Conservation (phyloP, 169 alveolate species). For the Plasmodium gaboni region DNA sequence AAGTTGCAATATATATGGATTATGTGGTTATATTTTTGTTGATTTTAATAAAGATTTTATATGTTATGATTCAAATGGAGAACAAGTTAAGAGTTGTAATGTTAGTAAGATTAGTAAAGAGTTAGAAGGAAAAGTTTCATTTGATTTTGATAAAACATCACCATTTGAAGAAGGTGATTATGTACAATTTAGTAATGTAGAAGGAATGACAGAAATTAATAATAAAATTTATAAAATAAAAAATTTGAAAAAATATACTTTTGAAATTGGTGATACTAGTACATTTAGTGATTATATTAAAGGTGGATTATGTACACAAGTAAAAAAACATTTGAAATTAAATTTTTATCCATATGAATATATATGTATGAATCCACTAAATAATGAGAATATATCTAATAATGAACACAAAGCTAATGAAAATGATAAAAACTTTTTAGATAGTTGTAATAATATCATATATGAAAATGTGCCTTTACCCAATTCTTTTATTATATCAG, state of each 20-base stretch:
- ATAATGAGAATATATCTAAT: background rate
- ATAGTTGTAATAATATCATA: slow-evolving; percentile 2
- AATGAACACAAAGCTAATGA: background rate
- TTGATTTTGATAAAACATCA: slow-evolving; percentile 42
- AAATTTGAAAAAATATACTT: slow-evolving; percentile 91
- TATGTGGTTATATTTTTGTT: slow-evolving; percentile 96
- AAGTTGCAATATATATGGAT: slow-evolving; percentile 90
- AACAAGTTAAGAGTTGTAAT: slow-evolving; percentile 89
- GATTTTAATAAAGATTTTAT: slow-evolving; percentile 95
- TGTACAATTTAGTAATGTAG: slow-evolving; percentile 95
- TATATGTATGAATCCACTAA: slow-evolving; percentile 12
- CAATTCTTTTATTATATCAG: slow-evolving; percentile 21
- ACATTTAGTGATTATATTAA: slow-evolving; percentile 79
- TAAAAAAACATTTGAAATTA: slow-evolving; percentile 27
- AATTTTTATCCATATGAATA: slow-evolving; percentile 56
- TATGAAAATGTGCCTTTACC: slow-evolving; percentile 15
- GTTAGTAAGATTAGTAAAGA: slow-evolving; percentile 88
- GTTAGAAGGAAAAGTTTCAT: slow-evolving; percentile 34
- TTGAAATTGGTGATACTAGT: slow-evolving; percentile 93
- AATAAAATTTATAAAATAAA: slow-evolving; percentile 92
- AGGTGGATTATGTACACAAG: slow-evolving; percentile 44
- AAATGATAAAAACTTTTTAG: background rate
- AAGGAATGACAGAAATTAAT: slow-evolving; percentile 97
- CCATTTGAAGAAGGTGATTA: slow-evolving; percentile 96
- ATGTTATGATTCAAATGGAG: slow-evolving; percentile 91